These are phyloP conservation scores for Pythium angustatum DNA, from an alignment of 352 stramenopile species.

Conservation along the genomic window DNA sequence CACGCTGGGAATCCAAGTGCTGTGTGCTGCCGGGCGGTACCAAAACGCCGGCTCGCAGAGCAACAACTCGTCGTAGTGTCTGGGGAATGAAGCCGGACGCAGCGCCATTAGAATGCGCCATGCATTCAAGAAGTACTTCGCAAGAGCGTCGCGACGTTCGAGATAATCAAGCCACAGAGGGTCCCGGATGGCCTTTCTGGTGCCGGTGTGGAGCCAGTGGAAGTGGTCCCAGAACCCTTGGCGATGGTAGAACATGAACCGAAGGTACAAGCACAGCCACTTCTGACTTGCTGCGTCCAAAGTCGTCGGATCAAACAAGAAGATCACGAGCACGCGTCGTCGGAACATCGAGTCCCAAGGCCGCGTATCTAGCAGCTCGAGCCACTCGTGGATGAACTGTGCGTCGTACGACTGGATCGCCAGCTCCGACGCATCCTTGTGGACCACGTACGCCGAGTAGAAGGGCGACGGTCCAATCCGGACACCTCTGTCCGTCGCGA, in stretches of 20 bases:
- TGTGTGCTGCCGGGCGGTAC: neutral
- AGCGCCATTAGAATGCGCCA: neutral
- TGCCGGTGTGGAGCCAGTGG: slow-evolving; percentile 10
- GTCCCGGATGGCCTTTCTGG: neutral
- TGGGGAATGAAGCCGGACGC: neutral
- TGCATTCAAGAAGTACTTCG: neutral
- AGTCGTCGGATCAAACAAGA: neutral
- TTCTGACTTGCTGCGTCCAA: neutral
- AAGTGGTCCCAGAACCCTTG: slow-evolving; percentile 1
- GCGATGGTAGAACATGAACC: neutral
- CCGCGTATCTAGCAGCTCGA: neutral
- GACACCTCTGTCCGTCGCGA: neutral
- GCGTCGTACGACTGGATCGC: neutral
- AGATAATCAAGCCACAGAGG: neutral
- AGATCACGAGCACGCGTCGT: neutral
- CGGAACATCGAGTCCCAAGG: neutral
- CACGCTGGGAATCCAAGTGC: neutral
- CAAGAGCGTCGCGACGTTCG: neutral
- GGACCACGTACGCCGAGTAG: neutral
- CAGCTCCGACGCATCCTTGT: neutral
- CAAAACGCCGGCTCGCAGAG: slow-evolving; percentile 1
- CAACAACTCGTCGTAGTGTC: slow-evolving; percentile 1
- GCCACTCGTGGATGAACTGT: neutral
- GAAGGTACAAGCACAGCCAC: neutral
- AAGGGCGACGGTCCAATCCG: neutral